phyloP scores from a whole-genome alignment of 805 yeast species.

The Limtongozyma cylindracea region DNA sequence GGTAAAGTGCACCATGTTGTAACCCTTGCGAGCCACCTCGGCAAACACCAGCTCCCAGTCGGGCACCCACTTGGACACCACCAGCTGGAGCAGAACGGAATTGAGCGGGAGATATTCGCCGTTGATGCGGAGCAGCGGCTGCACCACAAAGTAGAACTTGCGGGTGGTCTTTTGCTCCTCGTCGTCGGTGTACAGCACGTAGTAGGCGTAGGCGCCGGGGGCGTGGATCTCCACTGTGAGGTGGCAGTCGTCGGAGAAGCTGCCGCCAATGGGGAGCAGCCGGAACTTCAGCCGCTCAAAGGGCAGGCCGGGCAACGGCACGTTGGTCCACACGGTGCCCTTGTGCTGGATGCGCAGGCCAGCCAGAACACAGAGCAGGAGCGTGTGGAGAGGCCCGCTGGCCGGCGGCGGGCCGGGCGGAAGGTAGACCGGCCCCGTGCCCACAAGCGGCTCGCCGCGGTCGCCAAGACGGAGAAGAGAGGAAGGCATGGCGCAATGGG shows the following conservation, averaged over 20 bases:
- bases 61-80: slow-evolving; percentile 86
- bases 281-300: slow-evolving; percentile 35
- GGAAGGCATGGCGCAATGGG: too few species aligned
- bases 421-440: too few species aligned
- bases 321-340: too few species aligned
- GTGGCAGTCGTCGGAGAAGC: slow-evolving; percentile 36
- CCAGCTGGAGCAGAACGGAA: slow-evolving; percentile 58
- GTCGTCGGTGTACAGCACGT: slow-evolving; percentile 24
- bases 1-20: slow-evolving; percentile 91
- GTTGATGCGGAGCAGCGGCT: slow-evolving; percentile 42
- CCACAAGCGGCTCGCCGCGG: too few species aligned
- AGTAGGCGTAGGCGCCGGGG: slow-evolving; percentile 69
- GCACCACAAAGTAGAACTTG: slow-evolving; percentile 50
- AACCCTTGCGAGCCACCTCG: slow-evolving; percentile 46
- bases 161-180: slow-evolving; percentile 17
- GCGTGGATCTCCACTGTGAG: slow-evolving; percentile 32
- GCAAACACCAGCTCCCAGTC: slow-evolving; percentile 47
- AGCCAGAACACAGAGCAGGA: too few species aligned
- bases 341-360: too few species aligned
- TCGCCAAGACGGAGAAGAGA: too few species aligned
- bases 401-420: too few species aligned
- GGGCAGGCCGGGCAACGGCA: too few species aligned
- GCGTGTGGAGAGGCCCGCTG: too few species aligned
- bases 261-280: slow-evolving; percentile 20
- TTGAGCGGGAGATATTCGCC: slow-evolving; percentile 42